Evolutionary conservation across 805 yeast genomes (phyloP).

Genomic region (Zygosaccharomyces pseudorouxii): DNA sequence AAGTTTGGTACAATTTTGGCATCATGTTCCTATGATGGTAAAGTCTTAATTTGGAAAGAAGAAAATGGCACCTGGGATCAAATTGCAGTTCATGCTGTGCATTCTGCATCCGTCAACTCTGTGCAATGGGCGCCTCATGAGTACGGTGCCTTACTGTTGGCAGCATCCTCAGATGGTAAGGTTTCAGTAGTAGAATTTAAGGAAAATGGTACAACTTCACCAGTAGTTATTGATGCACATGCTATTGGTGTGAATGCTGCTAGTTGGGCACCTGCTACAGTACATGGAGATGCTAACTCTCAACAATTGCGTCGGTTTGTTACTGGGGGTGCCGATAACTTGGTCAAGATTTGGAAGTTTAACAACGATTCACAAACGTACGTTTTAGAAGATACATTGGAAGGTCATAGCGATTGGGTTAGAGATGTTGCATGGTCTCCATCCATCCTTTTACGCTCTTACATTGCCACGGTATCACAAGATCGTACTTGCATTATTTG

Average conservation of each 20-base stretch:
- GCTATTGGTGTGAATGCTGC: slow-evolving; percentile 92
- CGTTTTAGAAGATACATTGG: slow-evolving; percentile 67
- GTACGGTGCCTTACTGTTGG: slow-evolving; percentile 84
- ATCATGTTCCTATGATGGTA: slow-evolving; percentile 92
- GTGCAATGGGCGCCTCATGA: slow-evolving; percentile 98
- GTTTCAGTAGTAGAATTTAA: slow-evolving; percentile 87
- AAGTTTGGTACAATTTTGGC: slow-evolving; percentile 94
- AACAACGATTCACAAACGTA: slow-evolving; percentile 54
- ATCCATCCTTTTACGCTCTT: slow-evolving; percentile 75
- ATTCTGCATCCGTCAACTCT: slow-evolving; percentile 91
- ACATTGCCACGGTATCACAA: slow-evolving; percentile 95
- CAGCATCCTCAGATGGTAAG: slow-evolving; percentile 90
- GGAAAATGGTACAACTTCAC: slow-evolving; percentile 77
- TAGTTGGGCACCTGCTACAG: slow-evolving; percentile 76
- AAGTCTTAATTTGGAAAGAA: slow-evolving; percentile 91
- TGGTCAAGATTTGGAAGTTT: slow-evolving; percentile 85
- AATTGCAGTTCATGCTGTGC: slow-evolving; percentile 81
- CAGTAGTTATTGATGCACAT: slow-evolving; percentile 63
- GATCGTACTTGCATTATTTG: slow-evolving; percentile 92
- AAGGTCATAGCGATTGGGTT: slow-evolving; percentile 97
- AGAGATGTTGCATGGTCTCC: slow-evolving; percentile 99
- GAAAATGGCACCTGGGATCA: slow-evolving; percentile 84
- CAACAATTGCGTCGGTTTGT: slow-evolving; percentile 68
- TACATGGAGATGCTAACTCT: slow-evolving; percentile 33
- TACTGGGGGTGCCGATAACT: slow-evolving; percentile 92